Conservation (phyloP, 495 filamentous ascomycete genomes). For the Talaromyces wortmannii region DNA sequence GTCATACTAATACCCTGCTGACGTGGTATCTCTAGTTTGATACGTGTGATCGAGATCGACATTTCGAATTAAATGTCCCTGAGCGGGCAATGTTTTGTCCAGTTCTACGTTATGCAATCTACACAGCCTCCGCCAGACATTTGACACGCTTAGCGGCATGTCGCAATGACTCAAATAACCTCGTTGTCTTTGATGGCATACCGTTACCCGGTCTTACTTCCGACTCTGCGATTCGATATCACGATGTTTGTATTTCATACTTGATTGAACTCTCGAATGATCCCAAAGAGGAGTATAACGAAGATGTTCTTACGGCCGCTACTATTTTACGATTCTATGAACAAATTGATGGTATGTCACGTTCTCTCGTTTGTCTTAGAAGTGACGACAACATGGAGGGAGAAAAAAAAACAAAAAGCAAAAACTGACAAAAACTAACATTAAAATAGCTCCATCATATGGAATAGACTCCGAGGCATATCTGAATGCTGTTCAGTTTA, state of each 20-base stretch:
- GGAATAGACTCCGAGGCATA: no score
- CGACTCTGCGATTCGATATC: slow-evolving; percentile 20
- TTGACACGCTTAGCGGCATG: slow-evolving; percentile 6
- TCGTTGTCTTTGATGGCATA: slow-evolving; percentile 9
- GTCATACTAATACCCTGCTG: no score
- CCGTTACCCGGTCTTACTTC: slow-evolving; percentile 11
- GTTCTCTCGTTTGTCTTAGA: background rate
- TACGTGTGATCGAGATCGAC: slow-evolving; percentile 12
- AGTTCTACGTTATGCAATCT: slow-evolving; percentile 20
- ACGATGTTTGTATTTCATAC: slow-evolving; percentile 18
- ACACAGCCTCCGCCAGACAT: slow-evolving; percentile 21
- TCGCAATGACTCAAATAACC: slow-evolving; percentile 8
- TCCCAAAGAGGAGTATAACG: slow-evolving; percentile 19
- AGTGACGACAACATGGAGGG: no score
- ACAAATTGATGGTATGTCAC: slow-evolving; percentile 19
- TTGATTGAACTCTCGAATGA: slow-evolving; percentile 20
- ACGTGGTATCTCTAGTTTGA: slow-evolving; percentile 6
- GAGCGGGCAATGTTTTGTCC: slow-evolving; percentile 20
- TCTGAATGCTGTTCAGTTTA: no score
- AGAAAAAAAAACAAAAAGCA: no score
- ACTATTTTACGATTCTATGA: slow-evolving; percentile 28
- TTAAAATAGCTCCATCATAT: no score
- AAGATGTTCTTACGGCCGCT: slow-evolving; percentile 22
- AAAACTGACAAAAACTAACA: no score
- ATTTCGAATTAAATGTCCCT: slow-evolving; percentile 21